A percentile compares a stretch with the other conserved stretches of the same genome.
phyloP scores from a whole-genome alignment of 2,329 filamentous ascomycete species.

The Neobulgaria alba region DNA sequence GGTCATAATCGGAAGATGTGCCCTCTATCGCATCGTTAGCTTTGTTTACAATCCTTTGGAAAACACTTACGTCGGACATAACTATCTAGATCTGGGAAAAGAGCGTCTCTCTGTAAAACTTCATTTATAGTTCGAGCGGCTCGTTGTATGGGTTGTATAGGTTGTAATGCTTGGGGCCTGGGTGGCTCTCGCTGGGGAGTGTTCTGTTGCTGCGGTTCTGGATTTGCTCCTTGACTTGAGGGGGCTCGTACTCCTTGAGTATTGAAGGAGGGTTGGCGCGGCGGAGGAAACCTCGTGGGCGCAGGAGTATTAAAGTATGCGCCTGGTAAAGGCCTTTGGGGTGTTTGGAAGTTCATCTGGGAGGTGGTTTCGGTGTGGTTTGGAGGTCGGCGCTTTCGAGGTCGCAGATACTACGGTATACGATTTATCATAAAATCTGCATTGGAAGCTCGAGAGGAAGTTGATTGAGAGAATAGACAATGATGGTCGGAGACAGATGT shows the following conservation, averaged over 20 bases:
- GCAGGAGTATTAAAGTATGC: slow-evolving; percentile 70
- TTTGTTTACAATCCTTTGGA: slow-evolving; percentile 1
- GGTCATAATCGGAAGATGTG: slow-evolving; percentile 84
- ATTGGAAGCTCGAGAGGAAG: not conserved
- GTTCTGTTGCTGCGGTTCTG: slow-evolving; percentile 13
- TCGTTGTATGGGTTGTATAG: slow-evolving; percentile 64
- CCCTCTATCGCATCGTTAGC: slow-evolving; percentile 52
- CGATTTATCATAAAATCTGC: not conserved
- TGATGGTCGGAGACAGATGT: not conserved
- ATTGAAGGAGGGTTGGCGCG: slow-evolving; percentile 43
- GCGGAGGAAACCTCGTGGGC: slow-evolving; percentile 38
- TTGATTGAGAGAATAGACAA: not conserved
- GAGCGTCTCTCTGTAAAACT: slow-evolving; percentile 64
- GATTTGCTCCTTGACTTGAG: slow-evolving; percentile 4
- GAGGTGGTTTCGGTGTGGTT: too few species aligned
- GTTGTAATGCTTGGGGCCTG: slow-evolving; percentile 24
- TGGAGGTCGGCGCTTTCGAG: not conserved
- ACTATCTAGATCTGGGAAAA: slow-evolving; percentile 80
- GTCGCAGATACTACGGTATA: not conserved
- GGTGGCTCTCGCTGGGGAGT: slow-evolving; percentile 14
- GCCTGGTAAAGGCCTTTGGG: slow-evolving; percentile 65
- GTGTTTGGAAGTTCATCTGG: slow-evolving; percentile 39
- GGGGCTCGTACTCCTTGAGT: not conserved
- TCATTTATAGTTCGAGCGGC: slow-evolving; percentile 79
- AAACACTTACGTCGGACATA: slow-evolving; percentile 72